Conservation (phyloP, 2,329 filamentous ascomycete genomes). For the Aspergillus novoparasiticus region DNA sequence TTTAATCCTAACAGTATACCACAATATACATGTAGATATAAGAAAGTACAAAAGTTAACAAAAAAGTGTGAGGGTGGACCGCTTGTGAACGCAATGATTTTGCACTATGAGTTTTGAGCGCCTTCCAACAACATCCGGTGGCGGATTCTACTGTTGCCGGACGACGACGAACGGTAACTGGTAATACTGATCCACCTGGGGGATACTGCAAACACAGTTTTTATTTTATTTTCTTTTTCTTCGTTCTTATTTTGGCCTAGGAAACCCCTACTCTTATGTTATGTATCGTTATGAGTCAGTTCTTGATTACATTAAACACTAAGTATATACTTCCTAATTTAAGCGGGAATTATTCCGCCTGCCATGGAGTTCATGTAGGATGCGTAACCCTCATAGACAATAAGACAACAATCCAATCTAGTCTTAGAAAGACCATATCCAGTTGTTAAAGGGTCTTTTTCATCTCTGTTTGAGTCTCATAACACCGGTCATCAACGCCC, state of each 20-base stretch:
- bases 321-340: neutral
- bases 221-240: neutral
- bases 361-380: neutral
- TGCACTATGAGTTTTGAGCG: neutral
- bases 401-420: neutral
- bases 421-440: neutral
- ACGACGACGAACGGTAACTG: neutral
- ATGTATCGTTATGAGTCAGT: neutral
- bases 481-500: constrained; percentile 16
- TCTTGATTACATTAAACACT: neutral
- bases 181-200: neutral
- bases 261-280: neutral
- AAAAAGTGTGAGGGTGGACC: neutral
- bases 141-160: neutral
- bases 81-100: neutral
- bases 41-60: neutral
- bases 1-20: too few relatives aligned
- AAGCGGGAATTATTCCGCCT: neutral
- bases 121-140: constrained; percentile 10
- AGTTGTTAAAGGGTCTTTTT: constrained; percentile 9
- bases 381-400: neutral
- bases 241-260: neutral
- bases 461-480: neutral
- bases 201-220: neutral
- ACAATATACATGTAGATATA: too few relatives aligned